Conservation (phyloP, 352 stramenopile species). For the Phytophthora rubi region DNA sequence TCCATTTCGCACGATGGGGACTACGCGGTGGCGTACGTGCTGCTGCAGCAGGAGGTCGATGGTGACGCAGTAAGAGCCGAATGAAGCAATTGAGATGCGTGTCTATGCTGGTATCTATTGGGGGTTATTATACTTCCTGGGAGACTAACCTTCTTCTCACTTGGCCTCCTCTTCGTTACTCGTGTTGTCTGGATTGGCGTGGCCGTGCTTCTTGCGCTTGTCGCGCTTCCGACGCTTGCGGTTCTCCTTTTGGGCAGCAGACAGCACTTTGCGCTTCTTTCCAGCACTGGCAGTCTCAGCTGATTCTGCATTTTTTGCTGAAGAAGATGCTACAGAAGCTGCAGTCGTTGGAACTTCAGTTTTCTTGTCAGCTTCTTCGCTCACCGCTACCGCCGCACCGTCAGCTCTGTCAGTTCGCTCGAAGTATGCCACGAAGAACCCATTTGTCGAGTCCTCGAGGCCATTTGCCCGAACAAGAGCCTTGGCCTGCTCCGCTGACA, state of each 20-base stretch:
- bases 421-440: slow-evolving; percentile 98
- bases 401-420: slow-evolving; percentile 53
- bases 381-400: background rate
- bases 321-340: background rate
- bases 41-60: slow-evolving; percentile 59
- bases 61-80: too few relatives aligned
- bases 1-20: slow-evolving; percentile 86
- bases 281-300: slow-evolving; percentile 1
- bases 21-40: slow-evolving; percentile 81
- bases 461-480: slow-evolving; percentile 92
- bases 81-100: too few relatives aligned
- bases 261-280: slow-evolving; percentile 72
- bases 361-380: slow-evolving; percentile 5
- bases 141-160: background rate
- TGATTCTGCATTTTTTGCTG: slow-evolving; percentile 6
- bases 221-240: slow-evolving; percentile 79
- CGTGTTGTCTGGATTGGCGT: slow-evolving; percentile 4
- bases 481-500: slow-evolving; percentile 70
- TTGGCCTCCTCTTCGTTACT: slow-evolving; percentile 19
- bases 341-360: background rate
- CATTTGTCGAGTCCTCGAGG: slow-evolving; percentile 94
- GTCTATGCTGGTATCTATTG: too few relatives aligned
- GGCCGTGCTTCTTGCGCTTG: slow-evolving; percentile 60
- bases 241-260: slow-evolving; percentile 68
- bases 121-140: too few relatives aligned